Percentiles rank a stretch among this genome's conserved stretches.
These are phyloP conservation scores for Dactylellina leptospora DNA, from an alignment of 2,329 filamentous ascomycete species.

Conservation along the genomic window DNA sequence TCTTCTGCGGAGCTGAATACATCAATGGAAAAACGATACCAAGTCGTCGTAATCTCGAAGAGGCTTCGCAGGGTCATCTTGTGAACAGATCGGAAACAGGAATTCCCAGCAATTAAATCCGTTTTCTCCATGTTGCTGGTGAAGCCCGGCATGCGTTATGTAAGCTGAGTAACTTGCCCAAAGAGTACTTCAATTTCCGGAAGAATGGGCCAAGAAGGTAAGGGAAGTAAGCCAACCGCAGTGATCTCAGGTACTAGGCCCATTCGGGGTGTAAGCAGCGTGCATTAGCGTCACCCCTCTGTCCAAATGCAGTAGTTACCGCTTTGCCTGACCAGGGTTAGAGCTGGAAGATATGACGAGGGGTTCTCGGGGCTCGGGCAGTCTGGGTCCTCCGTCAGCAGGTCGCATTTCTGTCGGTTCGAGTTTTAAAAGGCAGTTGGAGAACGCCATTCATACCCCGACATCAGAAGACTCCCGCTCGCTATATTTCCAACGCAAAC, in stretches of 20 bases:
- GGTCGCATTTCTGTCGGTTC: conserved; percentile 39
- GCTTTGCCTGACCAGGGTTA: conserved; percentile 19
- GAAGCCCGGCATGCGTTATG: neutral
- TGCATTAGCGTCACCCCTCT: conserved; percentile 38
- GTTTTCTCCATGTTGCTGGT: conserved; percentile 28
- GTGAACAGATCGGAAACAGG: conserved; percentile 5
- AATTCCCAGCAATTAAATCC: conserved; percentile 39
- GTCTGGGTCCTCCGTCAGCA: conserved; percentile 42
- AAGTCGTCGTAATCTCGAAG: conserved; percentile 22
- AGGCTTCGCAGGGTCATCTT: conserved; percentile 30
- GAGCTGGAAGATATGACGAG: conserved; percentile 3
- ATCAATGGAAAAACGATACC: neutral
- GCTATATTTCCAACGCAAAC: conserved; percentile 5
- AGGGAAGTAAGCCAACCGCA: conserved; percentile 45
- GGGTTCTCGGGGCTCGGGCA: conserved; percentile 38
- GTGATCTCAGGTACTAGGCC: neutral
- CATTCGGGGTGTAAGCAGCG: conserved; percentile 31
- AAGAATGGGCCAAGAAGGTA: conserved; percentile 27
- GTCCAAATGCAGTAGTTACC: conserved; percentile 11
- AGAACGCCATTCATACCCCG: conserved; percentile 32
- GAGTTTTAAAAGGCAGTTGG: conserved; percentile 50
- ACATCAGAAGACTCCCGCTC: conserved; percentile 17
- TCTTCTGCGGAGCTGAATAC: conserved; percentile 11
- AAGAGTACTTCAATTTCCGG: conserved; percentile 22
- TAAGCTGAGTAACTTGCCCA: conserved; percentile 23